Evolutionary conservation across 2,329 filamentous ascomycete species (phyloP).

Genomic region (Pseudogymnoascus sp.): DNA sequence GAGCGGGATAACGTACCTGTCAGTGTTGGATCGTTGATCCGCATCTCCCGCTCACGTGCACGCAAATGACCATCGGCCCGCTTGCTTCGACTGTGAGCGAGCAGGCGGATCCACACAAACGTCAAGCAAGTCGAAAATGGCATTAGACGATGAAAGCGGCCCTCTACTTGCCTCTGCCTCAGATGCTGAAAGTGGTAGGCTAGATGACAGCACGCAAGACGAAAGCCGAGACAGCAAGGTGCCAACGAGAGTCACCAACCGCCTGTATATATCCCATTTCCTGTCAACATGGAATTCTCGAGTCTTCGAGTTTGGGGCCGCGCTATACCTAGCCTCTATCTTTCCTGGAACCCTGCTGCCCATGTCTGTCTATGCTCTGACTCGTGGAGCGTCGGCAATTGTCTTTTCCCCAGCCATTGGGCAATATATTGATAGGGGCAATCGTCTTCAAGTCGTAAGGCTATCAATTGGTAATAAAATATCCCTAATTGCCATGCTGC

Average conservation of each 20-base stretch:
- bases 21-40: too few relatives aligned
- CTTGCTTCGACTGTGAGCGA: background rate
- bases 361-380: slow-evolving; percentile 60
- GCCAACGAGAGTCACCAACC: slow-evolving; percentile 1
- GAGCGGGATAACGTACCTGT: too few relatives aligned
- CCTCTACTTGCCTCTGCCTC: background rate
- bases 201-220: background rate
- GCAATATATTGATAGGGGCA: slow-evolving; percentile 44
- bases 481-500: background rate
- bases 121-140: background rate
- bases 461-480: slow-evolving; percentile 22
- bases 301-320: slow-evolving; percentile 54
- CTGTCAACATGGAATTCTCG: slow-evolving; percentile 58
- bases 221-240: background rate
- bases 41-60: background rate
- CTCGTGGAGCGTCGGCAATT: slow-evolving; percentile 48
- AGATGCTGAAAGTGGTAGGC: background rate
- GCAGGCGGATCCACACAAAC: background rate
- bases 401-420: slow-evolving; percentile 52
- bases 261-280: slow-evolving; percentile 50
- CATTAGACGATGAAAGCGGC: background rate
- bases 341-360: slow-evolving; percentile 54
- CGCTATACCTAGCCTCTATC: slow-evolving; percentile 48
- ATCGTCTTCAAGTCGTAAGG: slow-evolving; percentile 40
- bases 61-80: background rate